Evolutionary conservation across 768 basidiomycete species (phyloP).

Genomic region (Rhodotorula babjevae): DNA sequence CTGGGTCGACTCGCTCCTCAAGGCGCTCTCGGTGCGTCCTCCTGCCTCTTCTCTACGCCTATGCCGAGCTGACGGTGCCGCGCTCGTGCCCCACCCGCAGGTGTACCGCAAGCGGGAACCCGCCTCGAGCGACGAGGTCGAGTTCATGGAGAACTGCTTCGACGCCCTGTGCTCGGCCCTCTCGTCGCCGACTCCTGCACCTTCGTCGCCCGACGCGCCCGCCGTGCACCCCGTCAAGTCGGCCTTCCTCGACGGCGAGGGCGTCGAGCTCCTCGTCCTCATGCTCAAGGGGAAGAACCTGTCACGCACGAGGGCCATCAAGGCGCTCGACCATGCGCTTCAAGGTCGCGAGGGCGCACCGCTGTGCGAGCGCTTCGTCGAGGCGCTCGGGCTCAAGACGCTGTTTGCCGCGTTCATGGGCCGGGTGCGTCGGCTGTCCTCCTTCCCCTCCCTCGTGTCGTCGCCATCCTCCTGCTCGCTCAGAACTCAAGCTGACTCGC

Average conservation of each 20-base stretch:
- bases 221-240: slow-evolving; percentile 60
- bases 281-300: slow-evolving; percentile 73
- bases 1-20: slow-evolving; percentile 27
- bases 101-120: slow-evolving; percentile 36
- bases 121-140: slow-evolving; percentile 67
- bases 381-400: slow-evolving; percentile 78
- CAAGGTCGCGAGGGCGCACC: slow-evolving; percentile 56
- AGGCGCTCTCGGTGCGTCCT: slow-evolving; percentile 23
- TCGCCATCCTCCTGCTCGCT: not conserved
- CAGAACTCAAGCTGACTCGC: fast-evolving
- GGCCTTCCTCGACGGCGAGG: slow-evolving; percentile 81
- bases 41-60: not conserved
- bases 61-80: not conserved
- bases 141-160: slow-evolving; percentile 98
- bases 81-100: not conserved
- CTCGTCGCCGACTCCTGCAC: slow-evolving; percentile 5
- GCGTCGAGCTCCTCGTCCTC: slow-evolving; percentile 93
- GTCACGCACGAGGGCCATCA: slow-evolving; percentile 56
- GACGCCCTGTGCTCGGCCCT: slow-evolving; percentile 82
- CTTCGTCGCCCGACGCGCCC: not conserved
- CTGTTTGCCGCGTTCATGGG: slow-evolving; percentile 91
- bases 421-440: slow-evolving; percentile 57
- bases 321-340: slow-evolving; percentile 84
- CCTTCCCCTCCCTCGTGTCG: not conserved
- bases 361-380: slow-evolving; percentile 78